Evolutionary conservation across 768 basidiomycete species (phyloP).

Genomic region (Auriscalpium orientale): DNA sequence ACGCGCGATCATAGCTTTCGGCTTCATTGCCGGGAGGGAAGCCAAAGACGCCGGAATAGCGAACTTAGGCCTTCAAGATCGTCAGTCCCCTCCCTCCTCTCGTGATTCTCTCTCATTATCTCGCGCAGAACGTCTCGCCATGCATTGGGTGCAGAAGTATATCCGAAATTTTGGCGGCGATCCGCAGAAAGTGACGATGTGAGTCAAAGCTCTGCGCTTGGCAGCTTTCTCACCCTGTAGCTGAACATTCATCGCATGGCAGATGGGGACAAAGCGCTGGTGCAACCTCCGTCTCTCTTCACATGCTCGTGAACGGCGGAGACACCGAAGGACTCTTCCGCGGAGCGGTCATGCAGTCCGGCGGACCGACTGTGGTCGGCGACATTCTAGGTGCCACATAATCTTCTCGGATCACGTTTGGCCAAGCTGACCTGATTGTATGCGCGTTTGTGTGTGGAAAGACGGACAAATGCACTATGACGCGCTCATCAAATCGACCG

Average conservation of each 20-base stretch:
- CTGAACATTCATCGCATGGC: neutral
- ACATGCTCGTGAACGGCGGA: constrained; percentile 21
- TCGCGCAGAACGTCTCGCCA: constrained; percentile 22
- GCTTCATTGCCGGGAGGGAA: constrained; percentile 11
- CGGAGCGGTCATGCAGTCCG: constrained; percentile 21
- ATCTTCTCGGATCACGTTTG: constrained; percentile 18
- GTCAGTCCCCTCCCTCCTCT: neutral
- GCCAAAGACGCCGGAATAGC: constrained; percentile 8
- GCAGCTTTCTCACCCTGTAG: neutral
- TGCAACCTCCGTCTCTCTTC: constrained; percentile 25
- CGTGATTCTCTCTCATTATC: neutral
- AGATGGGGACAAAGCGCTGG: constrained; percentile 34
- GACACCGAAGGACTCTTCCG: constrained; percentile 17
- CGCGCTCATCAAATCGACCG: constrained; percentile 31
- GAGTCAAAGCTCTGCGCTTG: neutral
- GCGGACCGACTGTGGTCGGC: constrained; percentile 14
- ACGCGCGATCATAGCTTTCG: constrained; percentile 4
- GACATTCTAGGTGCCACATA: constrained; percentile 18
- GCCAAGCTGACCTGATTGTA: too few species aligned
- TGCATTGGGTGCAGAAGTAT: constrained; percentile 36
- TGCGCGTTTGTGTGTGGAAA: neutral
- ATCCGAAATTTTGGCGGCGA: constrained; percentile 35
- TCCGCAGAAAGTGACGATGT: constrained; percentile 25
- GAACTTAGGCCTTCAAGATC: constrained; percentile 14
- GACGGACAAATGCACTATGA: constrained; percentile 39